Conservation (phyloP, 306 rosid species). For the Astragalus glycyphyllos region DNA sequence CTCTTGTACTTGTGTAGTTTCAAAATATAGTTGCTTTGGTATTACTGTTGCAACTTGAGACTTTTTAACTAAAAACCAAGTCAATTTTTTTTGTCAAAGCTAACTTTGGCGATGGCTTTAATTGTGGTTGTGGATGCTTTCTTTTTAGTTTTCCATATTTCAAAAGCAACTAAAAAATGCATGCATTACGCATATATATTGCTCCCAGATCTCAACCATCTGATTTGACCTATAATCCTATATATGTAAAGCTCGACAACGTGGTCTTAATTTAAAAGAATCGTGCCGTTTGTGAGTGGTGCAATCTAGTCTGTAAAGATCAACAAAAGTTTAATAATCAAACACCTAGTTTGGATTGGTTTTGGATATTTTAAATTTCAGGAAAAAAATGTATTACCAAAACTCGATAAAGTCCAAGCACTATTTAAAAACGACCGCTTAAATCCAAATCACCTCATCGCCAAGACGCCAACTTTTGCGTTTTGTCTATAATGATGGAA, state of each 20-base stretch:
- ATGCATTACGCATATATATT: slow-evolving; percentile 39
- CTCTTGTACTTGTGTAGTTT: slow-evolving; percentile 16
- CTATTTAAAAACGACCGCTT: background rate
- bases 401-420: slow-evolving; percentile 22
- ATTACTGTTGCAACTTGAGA: slow-evolving; percentile 38
- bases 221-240: slow-evolving; percentile 42
- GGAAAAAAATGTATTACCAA: background rate
- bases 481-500: background rate
- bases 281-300: slow-evolving; percentile 32
- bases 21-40: slow-evolving; percentile 19
- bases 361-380: slow-evolving; percentile 41
- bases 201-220: slow-evolving; percentile 34
- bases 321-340: slow-evolving; percentile 32
- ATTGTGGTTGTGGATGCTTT: slow-evolving; percentile 23
- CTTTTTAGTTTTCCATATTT: slow-evolving; percentile 18
- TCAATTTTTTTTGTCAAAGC: background rate
- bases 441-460: slow-evolving; percentile 8
- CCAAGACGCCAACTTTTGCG: background rate
- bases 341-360: slow-evolving; percentile 4
- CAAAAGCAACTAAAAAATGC: slow-evolving; percentile 30
- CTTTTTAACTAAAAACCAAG: slow-evolving; percentile 1
- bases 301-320: slow-evolving; percentile 47
- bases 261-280: slow-evolving; percentile 28
- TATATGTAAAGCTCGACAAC: slow-evolving; percentile 9
- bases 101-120: slow-evolving; percentile 23